Percentiles rank a stretch among this genome's conserved stretches.
phyloP scores from a whole-genome alignment of 257 asterid species.

The Echium plantagineum region DNA sequence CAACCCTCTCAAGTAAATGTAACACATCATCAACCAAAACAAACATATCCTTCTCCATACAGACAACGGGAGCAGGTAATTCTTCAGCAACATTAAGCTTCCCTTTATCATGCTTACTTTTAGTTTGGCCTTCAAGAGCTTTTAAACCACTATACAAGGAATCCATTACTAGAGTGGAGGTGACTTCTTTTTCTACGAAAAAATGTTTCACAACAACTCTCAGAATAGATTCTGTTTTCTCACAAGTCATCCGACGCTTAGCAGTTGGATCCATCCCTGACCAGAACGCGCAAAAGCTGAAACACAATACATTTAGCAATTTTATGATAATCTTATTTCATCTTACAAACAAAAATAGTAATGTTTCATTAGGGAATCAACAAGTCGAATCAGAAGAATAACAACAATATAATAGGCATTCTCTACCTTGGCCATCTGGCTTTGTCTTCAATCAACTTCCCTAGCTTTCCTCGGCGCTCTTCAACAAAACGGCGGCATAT shows the following conservation, averaged over 20 bases:
- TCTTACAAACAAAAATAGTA: not conserved
- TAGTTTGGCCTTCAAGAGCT: slow-evolving; percentile 76
- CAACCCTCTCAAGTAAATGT: slow-evolving; percentile 77
- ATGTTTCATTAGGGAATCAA: not conserved
- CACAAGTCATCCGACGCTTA: slow-evolving; percentile 56
- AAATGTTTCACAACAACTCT: slow-evolving; percentile 76
- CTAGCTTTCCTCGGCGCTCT: slow-evolving; percentile 66
- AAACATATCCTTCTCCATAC: slow-evolving; percentile 57
- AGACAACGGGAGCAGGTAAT: slow-evolving; percentile 50
- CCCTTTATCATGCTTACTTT: slow-evolving; percentile 53
- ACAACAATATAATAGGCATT: not conserved
- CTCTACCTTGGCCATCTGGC: slow-evolving; percentile 86
- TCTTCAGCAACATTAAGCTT: slow-evolving; percentile 50
- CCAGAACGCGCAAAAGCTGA: slow-evolving; percentile 91
- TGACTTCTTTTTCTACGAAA: slow-evolving; percentile 91
- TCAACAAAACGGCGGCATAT: slow-evolving; percentile 85
- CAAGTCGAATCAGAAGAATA: not conserved
- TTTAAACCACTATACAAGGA: slow-evolving; percentile 83
- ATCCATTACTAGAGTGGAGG: slow-evolving; percentile 97
- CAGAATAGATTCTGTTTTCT: slow-evolving; percentile 67
- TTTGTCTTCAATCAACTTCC: slow-evolving; percentile 74
- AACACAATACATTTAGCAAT: slow-evolving; percentile 20
- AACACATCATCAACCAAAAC: slow-evolving; percentile 83
- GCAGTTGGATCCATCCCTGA: slow-evolving; percentile 63
- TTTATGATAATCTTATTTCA: not conserved